Evolutionary conservation across 495 filamentous ascomycete genomes (phyloP).

Genomic region (Bacidia gigantensis): DNA sequence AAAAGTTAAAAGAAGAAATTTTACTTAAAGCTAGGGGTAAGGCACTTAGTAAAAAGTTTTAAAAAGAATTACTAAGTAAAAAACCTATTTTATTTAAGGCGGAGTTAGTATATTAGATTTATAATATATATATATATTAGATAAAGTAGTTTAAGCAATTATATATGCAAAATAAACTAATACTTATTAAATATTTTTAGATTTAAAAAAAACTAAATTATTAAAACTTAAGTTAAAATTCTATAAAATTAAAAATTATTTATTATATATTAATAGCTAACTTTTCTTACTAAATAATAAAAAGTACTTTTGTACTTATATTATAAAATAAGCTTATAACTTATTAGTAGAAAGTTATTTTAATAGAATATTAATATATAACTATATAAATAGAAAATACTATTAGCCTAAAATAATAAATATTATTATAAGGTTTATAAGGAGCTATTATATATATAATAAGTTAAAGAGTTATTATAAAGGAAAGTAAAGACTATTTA

Average conservation of each 20-base stretch:
- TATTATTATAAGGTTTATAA: background rate
- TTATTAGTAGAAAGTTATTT: background rate
- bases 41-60: too few relatives aligned
- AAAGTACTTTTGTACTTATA: slow-evolving; percentile 1
- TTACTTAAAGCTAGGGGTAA: too few relatives aligned
- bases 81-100: background rate
- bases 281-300: background rate
- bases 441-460: slow-evolving; percentile 1
- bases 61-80: too few relatives aligned
- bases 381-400: background rate
- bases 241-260: background rate
- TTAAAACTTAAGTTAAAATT: background rate
- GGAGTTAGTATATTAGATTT: slow-evolving; percentile 2
- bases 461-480: background rate
- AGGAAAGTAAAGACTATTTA: slow-evolving; percentile 1
- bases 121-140: background rate
- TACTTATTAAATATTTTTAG: background rate
- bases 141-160: slow-evolving; percentile 1
- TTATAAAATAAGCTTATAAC: background rate
- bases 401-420: slow-evolving; percentile 1
- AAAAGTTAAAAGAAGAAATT: slow-evolving; percentile 1
- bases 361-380: background rate
- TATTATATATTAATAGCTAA: background rate
- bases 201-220: background rate
- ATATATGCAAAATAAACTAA: background rate